Evolutionary conservation across 2,329 filamentous ascomycete genomes (phyloP).

Genomic region (Colletotrichum cuscutae): DNA sequence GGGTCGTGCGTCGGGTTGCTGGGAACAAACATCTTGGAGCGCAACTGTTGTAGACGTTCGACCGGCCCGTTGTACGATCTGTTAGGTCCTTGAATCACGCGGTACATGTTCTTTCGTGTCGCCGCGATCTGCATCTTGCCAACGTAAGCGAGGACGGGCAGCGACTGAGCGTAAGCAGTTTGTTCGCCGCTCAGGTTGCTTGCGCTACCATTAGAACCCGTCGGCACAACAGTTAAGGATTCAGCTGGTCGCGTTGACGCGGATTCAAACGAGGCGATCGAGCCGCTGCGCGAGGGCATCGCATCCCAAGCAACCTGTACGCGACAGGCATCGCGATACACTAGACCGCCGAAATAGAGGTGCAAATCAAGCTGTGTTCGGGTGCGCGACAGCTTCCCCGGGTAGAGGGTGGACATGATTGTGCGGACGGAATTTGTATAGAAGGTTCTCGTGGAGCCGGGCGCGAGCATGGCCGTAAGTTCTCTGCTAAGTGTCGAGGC

Average conservation of each 20-base stretch:
- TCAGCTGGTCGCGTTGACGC: constrained; percentile 48
- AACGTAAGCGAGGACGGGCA: constrained; percentile 58
- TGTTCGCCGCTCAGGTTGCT: constrained; percentile 15
- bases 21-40: constrained; percentile 59
- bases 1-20: constrained; percentile 61
- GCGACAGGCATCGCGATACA: constrained; percentile 57
- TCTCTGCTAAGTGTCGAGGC: constrained; percentile 55
- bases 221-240: constrained; percentile 39
- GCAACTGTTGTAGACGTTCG: constrained; percentile 55
- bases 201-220: not conserved
- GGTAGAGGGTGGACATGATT: constrained; percentile 58
- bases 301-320: constrained; percentile 62
- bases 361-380: constrained; percentile 50
- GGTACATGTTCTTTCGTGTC: constrained; percentile 60
- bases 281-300: constrained; percentile 34
- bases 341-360: constrained; percentile 59
- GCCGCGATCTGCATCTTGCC: constrained; percentile 56
- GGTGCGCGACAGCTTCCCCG: constrained; percentile 44
- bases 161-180: constrained; percentile 37
- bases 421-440: constrained; percentile 54
- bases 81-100: constrained; percentile 53
- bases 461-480: constrained; percentile 54
- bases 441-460: constrained; percentile 45
- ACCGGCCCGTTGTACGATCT: constrained; percentile 58
- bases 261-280: constrained; percentile 45